These are phyloP conservation scores for Aphanomyces cochlioides DNA, from an alignment of 352 stramenopile species.

Conservation along the genomic window DNA sequence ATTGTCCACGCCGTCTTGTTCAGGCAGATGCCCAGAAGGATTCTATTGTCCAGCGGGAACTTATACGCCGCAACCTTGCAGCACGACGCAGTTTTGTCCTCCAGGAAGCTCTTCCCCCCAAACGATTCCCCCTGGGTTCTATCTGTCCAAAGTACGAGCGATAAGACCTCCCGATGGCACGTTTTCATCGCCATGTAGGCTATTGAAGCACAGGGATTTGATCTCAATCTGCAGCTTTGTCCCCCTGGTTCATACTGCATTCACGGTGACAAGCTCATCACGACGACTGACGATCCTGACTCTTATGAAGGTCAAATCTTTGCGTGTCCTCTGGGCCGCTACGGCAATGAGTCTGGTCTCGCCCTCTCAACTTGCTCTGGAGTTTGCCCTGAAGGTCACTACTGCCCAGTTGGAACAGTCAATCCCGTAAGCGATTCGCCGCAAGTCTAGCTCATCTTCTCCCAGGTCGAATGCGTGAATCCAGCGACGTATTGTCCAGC, in stretches of 20 bases:
- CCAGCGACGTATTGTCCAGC: conserved; percentile 32
- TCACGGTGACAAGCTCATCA: neutral
- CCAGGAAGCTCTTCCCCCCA: neutral
- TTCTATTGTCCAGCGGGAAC: conserved; percentile 26
- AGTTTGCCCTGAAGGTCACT: conserved; percentile 21
- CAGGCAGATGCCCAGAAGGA: conserved; percentile 38
- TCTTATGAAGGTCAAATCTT: neutral
- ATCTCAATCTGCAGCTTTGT: neutral
- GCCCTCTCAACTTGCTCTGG: neutral
- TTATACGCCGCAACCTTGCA: neutral
- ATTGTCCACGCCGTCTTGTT: conserved; percentile 44
- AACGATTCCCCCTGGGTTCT: neutral
- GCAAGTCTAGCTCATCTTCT: neutral
- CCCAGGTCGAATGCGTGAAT: conserved; percentile 19
- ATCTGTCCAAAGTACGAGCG: neutral
- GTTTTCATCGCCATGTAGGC: neutral
- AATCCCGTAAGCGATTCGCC: neutral
- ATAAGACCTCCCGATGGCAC: neutral
- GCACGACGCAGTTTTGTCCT: neutral
- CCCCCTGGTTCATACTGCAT: conserved; percentile 24
- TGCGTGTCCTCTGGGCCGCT: conserved; percentile 13
- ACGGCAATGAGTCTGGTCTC: neutral
- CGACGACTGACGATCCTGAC: neutral
- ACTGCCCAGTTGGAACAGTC: conserved; percentile 23
- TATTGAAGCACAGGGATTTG: neutral